Evolutionary conservation across 495 filamentous ascomycete genomes (phyloP).

Genomic region (Pyrenopolyporus hunteri): DNA sequence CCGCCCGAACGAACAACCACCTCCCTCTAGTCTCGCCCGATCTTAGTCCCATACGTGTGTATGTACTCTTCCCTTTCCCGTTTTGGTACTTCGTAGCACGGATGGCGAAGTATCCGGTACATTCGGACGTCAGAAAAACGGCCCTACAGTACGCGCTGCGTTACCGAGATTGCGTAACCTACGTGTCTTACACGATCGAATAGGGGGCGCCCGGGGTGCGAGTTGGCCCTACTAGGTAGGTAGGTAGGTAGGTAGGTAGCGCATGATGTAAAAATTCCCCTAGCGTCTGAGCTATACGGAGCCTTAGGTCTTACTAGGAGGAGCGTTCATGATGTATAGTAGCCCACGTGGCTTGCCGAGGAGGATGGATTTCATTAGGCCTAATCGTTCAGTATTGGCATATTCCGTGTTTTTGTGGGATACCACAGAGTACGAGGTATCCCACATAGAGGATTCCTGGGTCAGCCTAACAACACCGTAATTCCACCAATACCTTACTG

Average conservation of each 20-base stretch:
- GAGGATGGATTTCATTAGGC: conserved; percentile 1
- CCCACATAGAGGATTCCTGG: too few relatives aligned
- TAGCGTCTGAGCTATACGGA: conserved; percentile 19
- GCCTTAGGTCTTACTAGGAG: conserved; percentile 15
- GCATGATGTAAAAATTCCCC: conserved; percentile 30
- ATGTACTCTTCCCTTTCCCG: conserved; percentile 12
- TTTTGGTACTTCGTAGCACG: conserved; percentile 33
- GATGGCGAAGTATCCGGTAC: conserved; percentile 19
- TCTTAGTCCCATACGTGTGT: not conserved
- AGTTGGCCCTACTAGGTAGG: not conserved
- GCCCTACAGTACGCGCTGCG: not conserved
- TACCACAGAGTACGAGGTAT: too few relatives aligned
- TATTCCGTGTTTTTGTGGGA: too few relatives aligned
- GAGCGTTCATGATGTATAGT: conserved; percentile 11
- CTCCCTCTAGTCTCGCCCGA: not conserved
- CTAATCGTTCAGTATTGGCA: not conserved
- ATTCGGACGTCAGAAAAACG: conserved; percentile 9
- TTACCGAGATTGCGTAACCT: conserved; percentile 9
- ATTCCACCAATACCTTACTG: not conserved
- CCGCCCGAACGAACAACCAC: not conserved
- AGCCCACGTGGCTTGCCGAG: conserved; percentile 26
- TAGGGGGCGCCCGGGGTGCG: too few relatives aligned
- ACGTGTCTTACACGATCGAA: conserved; percentile 6
- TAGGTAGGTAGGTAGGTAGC: not conserved
- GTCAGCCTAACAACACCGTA: not conserved